phyloP scores from a whole-genome alignment of 345 rosid genomes.

The Pistacia atlantica region DNA sequence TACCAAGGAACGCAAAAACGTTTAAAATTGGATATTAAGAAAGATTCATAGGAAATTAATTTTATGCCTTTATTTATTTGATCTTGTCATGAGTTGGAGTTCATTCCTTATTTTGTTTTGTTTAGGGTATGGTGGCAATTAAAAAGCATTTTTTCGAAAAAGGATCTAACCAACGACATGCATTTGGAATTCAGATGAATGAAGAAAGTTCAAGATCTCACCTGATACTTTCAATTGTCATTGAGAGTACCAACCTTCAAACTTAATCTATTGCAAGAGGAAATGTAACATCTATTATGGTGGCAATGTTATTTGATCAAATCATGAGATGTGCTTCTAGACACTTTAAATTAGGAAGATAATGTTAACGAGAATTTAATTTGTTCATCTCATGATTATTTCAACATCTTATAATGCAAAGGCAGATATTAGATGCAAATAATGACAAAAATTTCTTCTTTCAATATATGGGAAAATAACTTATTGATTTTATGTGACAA shows the following conservation, averaged over 20 bases:
- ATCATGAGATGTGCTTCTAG: neutral
- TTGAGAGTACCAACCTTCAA: constrained; percentile 96
- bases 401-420: neutral
- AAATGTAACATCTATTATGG: constrained; percentile 52
- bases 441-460: no score
- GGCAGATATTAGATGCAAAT: no score
- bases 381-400: neutral
- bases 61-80: neutral
- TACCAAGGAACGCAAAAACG: constrained; percentile 76
- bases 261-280: constrained; percentile 89
- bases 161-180: constrained; percentile 86
- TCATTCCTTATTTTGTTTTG: neutral
- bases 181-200: constrained; percentile 91
- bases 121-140: constrained; percentile 86
- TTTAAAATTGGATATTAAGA: constrained; percentile 82
- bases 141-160: constrained; percentile 63
- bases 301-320: neutral
- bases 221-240: constrained; percentile 78
- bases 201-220: constrained; percentile 98
- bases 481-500: no score
- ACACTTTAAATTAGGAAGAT: neutral
- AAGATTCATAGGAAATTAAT: constrained; percentile 73
- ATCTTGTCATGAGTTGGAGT: neutral
- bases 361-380: neutral
- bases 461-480: no score